phyloP scores from a whole-genome alignment of 331 rosid species.

The Ulmus americana region DNA sequence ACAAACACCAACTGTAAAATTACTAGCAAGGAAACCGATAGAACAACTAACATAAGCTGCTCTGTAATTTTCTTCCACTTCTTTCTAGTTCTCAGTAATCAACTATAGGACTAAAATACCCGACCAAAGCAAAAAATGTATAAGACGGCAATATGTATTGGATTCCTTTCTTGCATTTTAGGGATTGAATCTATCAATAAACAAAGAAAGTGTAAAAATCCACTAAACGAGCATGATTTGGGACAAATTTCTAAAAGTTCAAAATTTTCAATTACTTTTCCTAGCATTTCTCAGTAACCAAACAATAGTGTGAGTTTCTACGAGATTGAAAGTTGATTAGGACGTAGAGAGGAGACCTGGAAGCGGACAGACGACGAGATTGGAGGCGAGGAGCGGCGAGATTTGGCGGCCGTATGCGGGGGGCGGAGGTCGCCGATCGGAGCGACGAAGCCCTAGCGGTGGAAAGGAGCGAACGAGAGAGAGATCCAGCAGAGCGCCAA shows the following conservation, averaged over 20 bases:
- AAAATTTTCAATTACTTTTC: not conserved
- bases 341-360: slow-evolving; percentile 39
- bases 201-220: not conserved
- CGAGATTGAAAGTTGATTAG: not conserved
- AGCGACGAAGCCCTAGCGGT: slow-evolving; percentile 51
- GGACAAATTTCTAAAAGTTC: not conserved
- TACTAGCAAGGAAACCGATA: too few relatives aligned
- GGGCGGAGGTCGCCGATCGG: slow-evolving; percentile 55
- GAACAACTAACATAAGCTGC: too few relatives aligned
- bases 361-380: slow-evolving; percentile 54
- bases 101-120: too few relatives aligned
- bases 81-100: too few relatives aligned
- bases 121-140: too few relatives aligned
- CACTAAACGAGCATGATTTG: not conserved
- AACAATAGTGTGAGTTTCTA: not conserved
- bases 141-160: too few relatives aligned
- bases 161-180: not conserved
- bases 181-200: not conserved
- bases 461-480: slow-evolving; percentile 61
- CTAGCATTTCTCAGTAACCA: not conserved
- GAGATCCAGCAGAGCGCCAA: slow-evolving; percentile 65
- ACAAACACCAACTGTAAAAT: too few relatives aligned
- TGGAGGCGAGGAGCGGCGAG: slow-evolving; percentile 52
- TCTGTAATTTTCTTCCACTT: too few relatives aligned
- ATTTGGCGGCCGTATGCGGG: slow-evolving; percentile 58